phyloP scores from a whole-genome alignment of 495 filamentous ascomycete species.

The Lasiosphaeria hispida region DNA sequence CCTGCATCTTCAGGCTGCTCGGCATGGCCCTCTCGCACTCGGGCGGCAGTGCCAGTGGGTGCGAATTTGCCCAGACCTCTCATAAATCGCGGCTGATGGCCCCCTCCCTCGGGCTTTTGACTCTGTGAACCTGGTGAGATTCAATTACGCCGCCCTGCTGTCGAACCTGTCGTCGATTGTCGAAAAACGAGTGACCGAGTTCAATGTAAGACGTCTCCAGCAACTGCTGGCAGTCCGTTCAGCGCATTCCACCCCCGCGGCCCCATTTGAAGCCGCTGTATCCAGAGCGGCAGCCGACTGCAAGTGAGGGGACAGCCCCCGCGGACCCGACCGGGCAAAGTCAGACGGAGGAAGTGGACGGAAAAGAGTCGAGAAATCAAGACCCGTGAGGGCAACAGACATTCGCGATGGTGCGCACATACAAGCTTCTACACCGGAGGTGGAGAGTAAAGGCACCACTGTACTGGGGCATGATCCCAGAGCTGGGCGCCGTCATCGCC shows the following conservation, averaged over 20 bases:
- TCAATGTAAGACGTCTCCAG: slow-evolving; percentile 12
- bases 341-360: background rate
- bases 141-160: slow-evolving; percentile 5
- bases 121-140: background rate
- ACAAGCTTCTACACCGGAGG: slow-evolving; percentile 46
- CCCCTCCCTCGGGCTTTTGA: slow-evolving; percentile 7
- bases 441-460: slow-evolving; percentile 67
- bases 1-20: slow-evolving; percentile 30
- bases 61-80: slow-evolving; percentile 7
- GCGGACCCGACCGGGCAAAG: background rate
- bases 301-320: background rate
- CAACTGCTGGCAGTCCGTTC: background rate
- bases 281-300: background rate
- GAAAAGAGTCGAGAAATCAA: too few species aligned
- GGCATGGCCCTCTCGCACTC: slow-evolving; percentile 17
- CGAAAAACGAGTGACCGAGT: background rate
- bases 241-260: background rate
- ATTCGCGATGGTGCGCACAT: slow-evolving; percentile 36
- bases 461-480: slow-evolving; percentile 63
- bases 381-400: background rate
- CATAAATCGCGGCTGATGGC: slow-evolving; percentile 12
- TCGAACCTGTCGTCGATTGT: background rate
- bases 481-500: slow-evolving; percentile 67
- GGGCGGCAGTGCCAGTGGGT: slow-evolving; percentile 23
- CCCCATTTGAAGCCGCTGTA: too few species aligned